Percentiles rank a stretch among this genome's conserved stretches.
These are phyloP conservation scores for Ceratocystis papillata DNA, from an alignment of 2,329 filamentous ascomycete genomes.

Conservation along the genomic window DNA sequence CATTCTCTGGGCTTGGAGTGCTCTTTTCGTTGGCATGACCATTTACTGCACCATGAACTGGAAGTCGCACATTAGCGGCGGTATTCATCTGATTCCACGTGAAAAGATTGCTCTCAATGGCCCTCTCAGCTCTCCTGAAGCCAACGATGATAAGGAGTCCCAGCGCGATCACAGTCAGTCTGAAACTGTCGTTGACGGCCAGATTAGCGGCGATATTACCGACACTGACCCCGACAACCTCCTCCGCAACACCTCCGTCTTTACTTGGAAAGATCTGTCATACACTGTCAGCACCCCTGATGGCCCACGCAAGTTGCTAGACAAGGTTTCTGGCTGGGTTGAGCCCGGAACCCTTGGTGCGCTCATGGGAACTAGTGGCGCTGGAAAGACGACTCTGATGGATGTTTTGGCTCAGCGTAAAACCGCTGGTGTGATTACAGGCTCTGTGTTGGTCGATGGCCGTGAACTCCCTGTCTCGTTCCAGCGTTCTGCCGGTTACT, in stretches of 20 bases:
- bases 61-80: conserved; percentile 43
- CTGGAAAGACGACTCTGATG: conserved; percentile 75
- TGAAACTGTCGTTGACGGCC: conserved; percentile 1
- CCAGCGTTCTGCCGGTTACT: conserved; percentile 69
- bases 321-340: conserved; percentile 74
- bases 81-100: conserved; percentile 50
- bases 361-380: conserved; percentile 71
- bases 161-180: conserved; percentile 27
- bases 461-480: conserved; percentile 60
- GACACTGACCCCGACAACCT: conserved; percentile 31
- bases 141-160: conserved; percentile 40
- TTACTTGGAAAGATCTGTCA: conserved; percentile 63
- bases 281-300: conserved; percentile 52
- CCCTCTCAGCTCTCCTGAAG: conserved; percentile 27
- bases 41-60: conserved; percentile 48
- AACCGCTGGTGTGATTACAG: conserved; percentile 64
- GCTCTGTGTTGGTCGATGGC: conserved; percentile 67
- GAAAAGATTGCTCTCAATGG: conserved; percentile 39
- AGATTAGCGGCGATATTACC: conserved; percentile 12
- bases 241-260: conserved; percentile 53
- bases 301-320: conserved; percentile 57
- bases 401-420: conserved; percentile 73
- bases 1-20: conserved; percentile 54
- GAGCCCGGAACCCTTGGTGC: conserved; percentile 69
- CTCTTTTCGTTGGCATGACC: conserved; percentile 47